Evolutionary conservation across 1,284 basidiomycete species (phyloP), one percentile per base, ranked within the genome.

Genomic region (Quambalaria eucalypti): DNA sequence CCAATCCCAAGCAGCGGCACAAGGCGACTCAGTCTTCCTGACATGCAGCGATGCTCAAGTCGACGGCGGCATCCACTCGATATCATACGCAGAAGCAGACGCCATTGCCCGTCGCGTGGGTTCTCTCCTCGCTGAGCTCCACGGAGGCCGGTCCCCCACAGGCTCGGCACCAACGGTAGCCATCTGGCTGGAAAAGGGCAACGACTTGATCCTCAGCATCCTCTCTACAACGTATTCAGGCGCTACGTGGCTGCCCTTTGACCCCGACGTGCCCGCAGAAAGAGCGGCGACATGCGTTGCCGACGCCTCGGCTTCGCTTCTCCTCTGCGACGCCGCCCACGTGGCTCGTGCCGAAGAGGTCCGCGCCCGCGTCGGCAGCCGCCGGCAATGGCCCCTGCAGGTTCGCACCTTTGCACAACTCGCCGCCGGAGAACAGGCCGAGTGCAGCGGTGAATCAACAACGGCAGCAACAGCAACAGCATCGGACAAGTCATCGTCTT

Each of bases 181-280:
- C 4, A 33, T 55, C 9, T 55, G 54, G 54, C 40, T 55, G 4
- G 54, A 55, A 19, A 51, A 51, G 42, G 36, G 39, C 5, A 36
- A 52, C 9, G 49, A 51, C 30, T 42, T 55, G n/a, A 31, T 14
- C 19, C 47, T 55, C 28, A 26, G 50, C 23, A 40, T 55, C 28
- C 39, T 51, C 10, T 12, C 48, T 5, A 26, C 54, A 7, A 51
- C 49, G 10, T 40, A 23, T 21, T 12, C 25, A 19, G 54, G 54
- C 28, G 46, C 54, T 9, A 51, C 48, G 8, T 55, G 54, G 54
- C 29, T 55, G 29, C 54, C 54, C 2, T 55, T 55, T 23, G 54
- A 55, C 28, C 23, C 51, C 19, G 54, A 55, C 50, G 54, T 48
- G 5, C 54, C 54, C 30, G 28, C 50, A 25, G 48, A 50, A 10